Evolutionary conservation across 2,329 filamentous ascomycete genomes (phyloP), one percentile per base, ranked within the genome.

Genomic region (Penicillium sp.): DNA sequence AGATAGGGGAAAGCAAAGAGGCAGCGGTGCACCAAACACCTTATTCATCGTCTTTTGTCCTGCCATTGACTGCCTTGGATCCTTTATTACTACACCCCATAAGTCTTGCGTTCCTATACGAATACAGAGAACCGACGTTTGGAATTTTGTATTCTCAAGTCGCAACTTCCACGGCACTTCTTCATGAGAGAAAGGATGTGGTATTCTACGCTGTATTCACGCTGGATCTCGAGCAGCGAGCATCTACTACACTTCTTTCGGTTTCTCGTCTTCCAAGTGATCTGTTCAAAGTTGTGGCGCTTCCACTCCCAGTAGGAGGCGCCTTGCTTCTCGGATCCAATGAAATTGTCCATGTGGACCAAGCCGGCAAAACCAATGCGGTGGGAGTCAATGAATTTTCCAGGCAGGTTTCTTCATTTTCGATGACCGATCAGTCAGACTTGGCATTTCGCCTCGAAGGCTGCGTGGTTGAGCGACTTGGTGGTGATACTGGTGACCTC

Each of bases 41-140:
- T 45, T 96, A 96, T 80, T 84, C 86, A 65, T 83, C 91, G 32
- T 97, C 94, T 53, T 99, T 97, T 78, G 93, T 97, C 60, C 82
- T 99, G 61, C 89, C 91, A 60, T 81, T 97, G 61, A 91, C 92
- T 49, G 85, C 91, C 67, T 82, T 99, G 74, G 93, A 97, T 73
- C 89, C 92, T 59, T 85, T 84, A 60, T 81, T 99, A 63, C 85
- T 93, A 56, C 89, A 96, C 74, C 91, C 93, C 45, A 86, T 97
- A 67, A 90, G 96, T 70, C 84, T 99, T 67, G 87, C 90, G 51
- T 99, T 99, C 73, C 79, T 99, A 61, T 85, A 97, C 80, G 93
- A 97, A 77, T 99, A 99, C 74, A 87, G 94, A 72, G 94, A 97
- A 74, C 93, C 94, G 11, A 99, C 94, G 0, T 96, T 99, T 76